These are phyloP conservation scores for Delphinella strobiligena DNA, from an alignment of 2,329 filamentous ascomycete genomes.

Conservation along the genomic window DNA sequence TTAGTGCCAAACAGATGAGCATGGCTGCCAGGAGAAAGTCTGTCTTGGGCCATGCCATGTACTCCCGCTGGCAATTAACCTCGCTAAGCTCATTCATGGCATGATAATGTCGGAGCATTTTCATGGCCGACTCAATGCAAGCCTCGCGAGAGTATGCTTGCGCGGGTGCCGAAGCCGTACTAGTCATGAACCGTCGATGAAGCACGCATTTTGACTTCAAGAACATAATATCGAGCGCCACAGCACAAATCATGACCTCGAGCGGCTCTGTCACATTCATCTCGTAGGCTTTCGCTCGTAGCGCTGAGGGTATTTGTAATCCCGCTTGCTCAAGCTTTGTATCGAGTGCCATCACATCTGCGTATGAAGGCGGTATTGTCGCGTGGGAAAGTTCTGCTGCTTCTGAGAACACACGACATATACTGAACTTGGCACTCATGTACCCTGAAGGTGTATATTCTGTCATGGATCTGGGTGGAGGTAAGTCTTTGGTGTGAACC, in stretches of 20 bases:
- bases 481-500: conserved; percentile 21
- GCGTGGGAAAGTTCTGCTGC: conserved; percentile 27
- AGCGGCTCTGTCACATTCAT: conserved; percentile 37
- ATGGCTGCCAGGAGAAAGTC: conserved; percentile 39
- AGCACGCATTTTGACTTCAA: conserved; percentile 40
- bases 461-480: conserved; percentile 19
- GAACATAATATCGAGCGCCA: conserved; percentile 40
- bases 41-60: conserved; percentile 31
- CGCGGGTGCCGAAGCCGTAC: conserved; percentile 9
- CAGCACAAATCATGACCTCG: conserved; percentile 39
- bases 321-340: conserved; percentile 23
- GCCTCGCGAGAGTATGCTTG: conserved; percentile 32
- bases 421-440: conserved; percentile 21
- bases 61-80: conserved; percentile 30
- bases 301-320: conserved; percentile 21
- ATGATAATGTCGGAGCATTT: conserved; percentile 37
- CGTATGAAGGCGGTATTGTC: conserved; percentile 22
- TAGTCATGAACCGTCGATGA: conserved; percentile 40
- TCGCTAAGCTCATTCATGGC: conserved; percentile 38
- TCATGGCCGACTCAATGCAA: conserved; percentile 36
- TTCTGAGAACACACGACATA: conserved; percentile 25
- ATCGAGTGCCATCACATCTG: conserved; percentile 27
- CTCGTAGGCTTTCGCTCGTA: conserved; percentile 25
- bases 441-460: conserved; percentile 25
- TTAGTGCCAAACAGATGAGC: conserved; percentile 35